Conservation (phyloP, 1,284 basidiomycete species). For the Rhodotorula sp. region DNA sequence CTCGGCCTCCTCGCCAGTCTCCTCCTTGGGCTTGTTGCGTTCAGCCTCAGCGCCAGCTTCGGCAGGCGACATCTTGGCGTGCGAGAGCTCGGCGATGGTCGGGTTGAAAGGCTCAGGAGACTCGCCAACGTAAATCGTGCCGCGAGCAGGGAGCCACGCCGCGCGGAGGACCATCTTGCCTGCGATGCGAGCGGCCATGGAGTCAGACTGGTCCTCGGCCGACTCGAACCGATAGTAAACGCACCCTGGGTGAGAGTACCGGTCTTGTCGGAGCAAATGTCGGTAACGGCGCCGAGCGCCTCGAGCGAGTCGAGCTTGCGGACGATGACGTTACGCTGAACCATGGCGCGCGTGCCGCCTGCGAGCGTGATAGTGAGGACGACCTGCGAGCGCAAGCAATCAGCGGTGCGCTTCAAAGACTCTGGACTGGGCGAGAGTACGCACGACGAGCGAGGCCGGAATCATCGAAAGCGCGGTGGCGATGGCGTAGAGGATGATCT, state of each 20-base stretch:
- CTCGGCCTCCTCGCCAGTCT: constrained; percentile 45
- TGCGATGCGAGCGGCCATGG: not conserved
- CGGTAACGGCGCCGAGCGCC: constrained; percentile 59
- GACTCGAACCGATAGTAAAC: not conserved
- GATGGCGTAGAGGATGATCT: constrained; percentile 52
- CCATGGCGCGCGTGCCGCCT: constrained; percentile 61
- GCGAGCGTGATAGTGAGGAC: constrained; percentile 53
- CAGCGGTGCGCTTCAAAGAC: too few relatives aligned
- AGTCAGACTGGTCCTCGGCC: too few relatives aligned
- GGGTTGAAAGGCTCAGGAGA: constrained; percentile 41
- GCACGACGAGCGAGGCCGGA: constrained; percentile 54
- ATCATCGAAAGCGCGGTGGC: constrained; percentile 60
- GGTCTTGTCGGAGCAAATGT: constrained; percentile 67
- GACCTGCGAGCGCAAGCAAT: constrained; percentile 44
- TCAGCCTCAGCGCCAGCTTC: constrained; percentile 19
- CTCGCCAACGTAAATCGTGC: constrained; percentile 38
- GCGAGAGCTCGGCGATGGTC: constrained; percentile 23
- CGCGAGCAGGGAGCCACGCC: constrained; percentile 57
- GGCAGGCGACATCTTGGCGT: constrained; percentile 15
- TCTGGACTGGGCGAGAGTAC: not conserved
- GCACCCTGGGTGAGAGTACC: constrained; percentile 60
- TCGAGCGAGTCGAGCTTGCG: constrained; percentile 62
- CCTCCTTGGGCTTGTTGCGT: constrained; percentile 38
- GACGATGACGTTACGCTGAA: constrained; percentile 56
- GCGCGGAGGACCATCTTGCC: constrained; percentile 59